Evolutionary conservation across 768 basidiomycete species (phyloP).

Genomic region (Phylloporus sp.): DNA sequence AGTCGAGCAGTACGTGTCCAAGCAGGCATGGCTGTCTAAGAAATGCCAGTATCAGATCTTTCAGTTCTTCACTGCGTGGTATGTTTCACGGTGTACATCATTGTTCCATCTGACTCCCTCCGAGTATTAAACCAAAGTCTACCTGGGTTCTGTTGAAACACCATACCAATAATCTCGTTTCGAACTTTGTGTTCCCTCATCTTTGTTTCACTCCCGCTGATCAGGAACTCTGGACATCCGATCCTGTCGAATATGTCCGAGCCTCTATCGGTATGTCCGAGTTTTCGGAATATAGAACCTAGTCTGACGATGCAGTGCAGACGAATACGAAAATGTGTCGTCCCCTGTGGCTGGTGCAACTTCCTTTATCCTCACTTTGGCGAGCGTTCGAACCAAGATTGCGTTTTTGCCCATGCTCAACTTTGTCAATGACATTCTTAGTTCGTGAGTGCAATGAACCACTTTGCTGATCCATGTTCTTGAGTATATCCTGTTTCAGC

Average conservation of each 20-base stretch:
- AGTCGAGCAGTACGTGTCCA: slow-evolving; percentile 62
- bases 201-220: slow-evolving; percentile 70
- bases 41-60: slow-evolving; percentile 83
- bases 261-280: slow-evolving; percentile 57
- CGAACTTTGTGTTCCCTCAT: slow-evolving; percentile 80
- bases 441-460: slow-evolving; percentile 42
- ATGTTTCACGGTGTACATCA: slow-evolving; percentile 16
- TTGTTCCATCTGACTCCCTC: slow-evolving; percentile 11
- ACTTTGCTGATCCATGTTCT: not conserved
- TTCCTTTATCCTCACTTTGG: slow-evolving; percentile 72
- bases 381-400: slow-evolving; percentile 74
- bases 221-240: slow-evolving; percentile 69
- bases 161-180: slow-evolving; percentile 73
- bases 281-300: not conserved
- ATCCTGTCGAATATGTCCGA: slow-evolving; percentile 80
- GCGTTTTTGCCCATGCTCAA: slow-evolving; percentile 76
- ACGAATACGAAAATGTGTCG: slow-evolving; percentile 76
- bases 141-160: slow-evolving; percentile 87
- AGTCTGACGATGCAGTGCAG: slow-evolving; percentile 34
- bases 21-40: slow-evolving; percentile 73
- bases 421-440: slow-evolving; percentile 71
- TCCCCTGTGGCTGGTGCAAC: slow-evolving; percentile 77
- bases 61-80: slow-evolving; percentile 87
- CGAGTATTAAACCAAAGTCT: slow-evolving; percentile 86
- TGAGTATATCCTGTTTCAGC: slow-evolving; percentile 23